phyloP scores from a whole-genome alignment of 2,329 filamentous ascomycete species.

The Moelleriella libera region DNA sequence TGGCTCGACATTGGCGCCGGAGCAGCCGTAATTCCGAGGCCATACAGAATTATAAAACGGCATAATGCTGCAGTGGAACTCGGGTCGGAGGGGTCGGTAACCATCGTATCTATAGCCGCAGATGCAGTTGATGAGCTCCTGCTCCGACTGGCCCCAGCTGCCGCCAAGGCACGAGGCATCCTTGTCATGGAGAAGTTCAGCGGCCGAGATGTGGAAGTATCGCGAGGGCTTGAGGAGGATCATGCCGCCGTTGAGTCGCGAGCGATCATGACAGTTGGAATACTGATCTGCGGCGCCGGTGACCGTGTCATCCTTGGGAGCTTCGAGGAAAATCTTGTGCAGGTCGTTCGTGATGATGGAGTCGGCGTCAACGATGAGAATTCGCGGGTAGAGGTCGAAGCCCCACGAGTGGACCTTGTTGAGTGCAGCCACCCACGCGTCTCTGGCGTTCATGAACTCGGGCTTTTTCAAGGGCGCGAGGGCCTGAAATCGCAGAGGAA shows the following conservation, averaged over 20 bases:
- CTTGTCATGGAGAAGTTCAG: neutral
- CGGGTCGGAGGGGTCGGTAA: neutral
- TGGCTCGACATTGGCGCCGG: neutral
- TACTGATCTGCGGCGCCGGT: neutral
- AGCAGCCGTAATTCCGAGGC: slow-evolving; percentile 1
- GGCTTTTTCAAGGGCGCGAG: neutral
- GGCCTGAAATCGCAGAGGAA: neutral
- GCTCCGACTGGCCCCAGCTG: neutral
- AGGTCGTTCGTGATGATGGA: neutral
- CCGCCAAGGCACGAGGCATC: neutral
- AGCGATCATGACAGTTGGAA: neutral
- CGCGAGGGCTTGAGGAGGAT: slow-evolving; percentile 1
- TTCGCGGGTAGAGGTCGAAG: neutral
- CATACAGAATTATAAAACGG: neutral
- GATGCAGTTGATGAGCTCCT: slow-evolving; percentile 1
- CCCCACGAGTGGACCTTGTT: slow-evolving; percentile 1
- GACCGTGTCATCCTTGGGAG: neutral
- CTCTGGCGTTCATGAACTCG: neutral
- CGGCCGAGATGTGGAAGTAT: neutral
- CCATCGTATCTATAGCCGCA: neutral
- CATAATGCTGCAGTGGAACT: slow-evolving; percentile 1
- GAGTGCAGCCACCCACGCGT: neutral
- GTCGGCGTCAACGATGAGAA: neutral
- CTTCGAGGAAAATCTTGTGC: neutral
- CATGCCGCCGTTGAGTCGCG: slow-evolving; percentile 1